Conservation (phyloP, 768 basidiomycete species). For the Russula sp. region DNA sequence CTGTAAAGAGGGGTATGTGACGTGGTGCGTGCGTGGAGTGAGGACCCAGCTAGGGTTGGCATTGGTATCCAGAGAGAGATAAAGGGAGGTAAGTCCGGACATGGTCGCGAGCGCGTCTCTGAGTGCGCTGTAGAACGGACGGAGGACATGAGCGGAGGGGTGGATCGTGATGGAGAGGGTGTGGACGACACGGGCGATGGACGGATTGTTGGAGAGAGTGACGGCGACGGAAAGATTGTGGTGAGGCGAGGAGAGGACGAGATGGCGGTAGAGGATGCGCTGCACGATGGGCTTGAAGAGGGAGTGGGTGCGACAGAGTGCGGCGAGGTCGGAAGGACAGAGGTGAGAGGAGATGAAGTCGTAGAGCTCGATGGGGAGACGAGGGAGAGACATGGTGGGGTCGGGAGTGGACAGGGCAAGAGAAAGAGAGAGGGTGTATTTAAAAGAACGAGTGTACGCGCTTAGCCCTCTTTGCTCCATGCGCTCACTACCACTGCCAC, state of each 20-base stretch:
- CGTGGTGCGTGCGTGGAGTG: conserved; percentile 29
- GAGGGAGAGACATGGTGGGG: conserved; percentile 44
- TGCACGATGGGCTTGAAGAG: conserved; percentile 50
- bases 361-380: conserved; percentile 62
- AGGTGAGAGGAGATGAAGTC: conserved; percentile 45
- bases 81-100: conserved; percentile 56
- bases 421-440: neutral
- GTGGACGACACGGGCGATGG: conserved; percentile 59
- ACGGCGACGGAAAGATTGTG: conserved; percentile 49
- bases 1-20: conserved; percentile 47
- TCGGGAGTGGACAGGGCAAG: conserved; percentile 2
- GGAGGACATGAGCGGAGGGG: conserved; percentile 43
- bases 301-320: conserved; percentile 47
- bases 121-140: conserved; percentile 49
- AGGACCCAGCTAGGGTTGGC: conserved; percentile 53
- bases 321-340: conserved; percentile 43
- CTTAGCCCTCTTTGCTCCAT: neutral
- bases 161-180: conserved; percentile 55
- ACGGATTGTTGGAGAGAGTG: conserved; percentile 56
- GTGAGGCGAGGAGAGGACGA: conserved; percentile 46
- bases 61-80: conserved; percentile 46
- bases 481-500: neutral
- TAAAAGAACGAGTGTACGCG: neutral
- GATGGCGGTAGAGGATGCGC: conserved; percentile 59
- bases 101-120: conserved; percentile 56